Evolutionary conservation across 805 yeast genomes (phyloP), one percentile per base, ranked within the genome.

Genomic region (Kuraishia ogatae): DNA sequence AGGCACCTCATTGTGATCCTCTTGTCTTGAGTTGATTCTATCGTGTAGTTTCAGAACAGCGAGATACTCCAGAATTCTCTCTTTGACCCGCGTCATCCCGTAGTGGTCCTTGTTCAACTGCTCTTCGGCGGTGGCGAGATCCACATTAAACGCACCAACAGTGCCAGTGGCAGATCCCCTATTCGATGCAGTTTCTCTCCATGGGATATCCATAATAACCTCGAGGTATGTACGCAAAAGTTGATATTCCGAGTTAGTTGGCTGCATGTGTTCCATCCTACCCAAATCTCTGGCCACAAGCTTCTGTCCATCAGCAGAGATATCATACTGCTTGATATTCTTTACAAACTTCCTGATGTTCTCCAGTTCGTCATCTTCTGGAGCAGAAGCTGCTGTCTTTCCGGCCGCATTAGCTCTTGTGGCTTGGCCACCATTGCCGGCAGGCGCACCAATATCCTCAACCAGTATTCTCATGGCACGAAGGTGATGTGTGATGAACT

Each of bases 71-170:
- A 90, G 66, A 46, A 90, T 75, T 52, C 97, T 74, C 60, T 79
- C 83, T 67, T 90, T 90, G 50, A 87, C 93, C 57, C 80, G 79
- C 49, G 80, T 79, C 62, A 89, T 76, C 0, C 96, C 96, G 64
- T 81, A 86, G 64, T 89, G 96, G 62, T 89, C 96, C n/a, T 73
- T 71, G 60, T 89, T 88, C 24, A 89, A 74, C 53, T 78, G 78
- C n/a, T 67, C 62, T 56, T 78, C 74, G 0, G 93, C 89, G 15
- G 65, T 66, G 0, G 63, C 65, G 19, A 89, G 66, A 59, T 85
- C 81, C 53, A 82, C 72, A 54, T 77, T 76, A 19, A 22, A 26
- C 13, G 56, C 47, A 6, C 55, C 21, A 8, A 53, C 57, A 15
- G 68, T 58, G 29, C 60, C 58, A 57, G 67, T 66, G 54, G 63